These are phyloP conservation scores for Aspergillus bridgeri DNA, from an alignment of 495 filamentous ascomycete species.

Conservation along the genomic window DNA sequence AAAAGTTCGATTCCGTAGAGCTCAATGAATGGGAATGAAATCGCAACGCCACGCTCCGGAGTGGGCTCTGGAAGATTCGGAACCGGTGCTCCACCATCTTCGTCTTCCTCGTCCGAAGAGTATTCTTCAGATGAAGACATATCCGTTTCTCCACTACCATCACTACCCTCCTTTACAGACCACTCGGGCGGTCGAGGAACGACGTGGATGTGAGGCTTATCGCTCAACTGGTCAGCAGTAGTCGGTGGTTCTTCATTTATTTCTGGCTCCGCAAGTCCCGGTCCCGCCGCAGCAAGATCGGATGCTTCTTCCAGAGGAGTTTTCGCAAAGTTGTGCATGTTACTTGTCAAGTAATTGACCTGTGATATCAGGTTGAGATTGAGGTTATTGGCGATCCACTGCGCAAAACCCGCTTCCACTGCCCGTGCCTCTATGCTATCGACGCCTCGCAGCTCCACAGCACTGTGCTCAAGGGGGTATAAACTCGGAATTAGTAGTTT, in stretches of 20 bases:
- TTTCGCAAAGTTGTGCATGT: conserved; percentile 67
- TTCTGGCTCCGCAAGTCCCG: conserved; percentile 8
- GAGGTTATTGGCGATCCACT: conserved; percentile 52
- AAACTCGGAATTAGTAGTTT: conserved; percentile 67
- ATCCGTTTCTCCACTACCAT: conserved; percentile 33
- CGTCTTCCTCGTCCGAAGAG: conserved; percentile 46
- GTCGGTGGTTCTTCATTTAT: conserved; percentile 13
- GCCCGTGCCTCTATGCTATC: conserved; percentile 55
- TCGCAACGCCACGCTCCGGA: conserved; percentile 62
- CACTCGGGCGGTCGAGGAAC: conserved; percentile 86
- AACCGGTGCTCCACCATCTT: conserved; percentile 40
- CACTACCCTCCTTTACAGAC: conserved; percentile 45
- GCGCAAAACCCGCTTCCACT: conserved; percentile 62
- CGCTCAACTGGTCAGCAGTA: conserved; percentile 26
- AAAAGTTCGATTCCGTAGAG: conserved; percentile 80
- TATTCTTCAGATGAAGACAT: conserved; percentile 42
- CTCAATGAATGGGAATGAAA: conserved; percentile 80
- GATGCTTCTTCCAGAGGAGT: conserved; percentile 31
- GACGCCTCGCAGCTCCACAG: conserved; percentile 63
- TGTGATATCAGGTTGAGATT: conserved; percentile 67
- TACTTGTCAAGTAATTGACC: conserved; percentile 73
- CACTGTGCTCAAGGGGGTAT: conserved; percentile 69
- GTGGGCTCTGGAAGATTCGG: conserved; percentile 27
- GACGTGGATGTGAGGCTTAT: conserved; percentile 64
- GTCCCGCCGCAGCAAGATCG: conserved; percentile 21